Evolutionary conservation across 176 grass and related monocot genomes (phyloP), one percentile per base, ranked within the genome.

Genomic region (Bonia amplexicaulis): DNA sequence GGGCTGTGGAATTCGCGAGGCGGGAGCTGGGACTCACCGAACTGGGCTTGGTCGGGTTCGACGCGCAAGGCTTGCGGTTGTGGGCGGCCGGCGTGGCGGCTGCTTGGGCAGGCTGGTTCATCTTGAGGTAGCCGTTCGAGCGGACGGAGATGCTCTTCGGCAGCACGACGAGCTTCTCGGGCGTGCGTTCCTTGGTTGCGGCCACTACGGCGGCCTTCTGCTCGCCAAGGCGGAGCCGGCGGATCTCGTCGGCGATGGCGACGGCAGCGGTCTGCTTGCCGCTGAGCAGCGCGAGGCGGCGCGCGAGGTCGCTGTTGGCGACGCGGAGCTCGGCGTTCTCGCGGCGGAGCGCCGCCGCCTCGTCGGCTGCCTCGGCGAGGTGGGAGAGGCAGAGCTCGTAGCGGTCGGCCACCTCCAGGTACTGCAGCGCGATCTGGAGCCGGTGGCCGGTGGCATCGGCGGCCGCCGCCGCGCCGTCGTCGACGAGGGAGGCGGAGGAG

Each of bases 91-190:
- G 51, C 60, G 78, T 64, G 45, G 70, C 60, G 4, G 66, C 53
- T 0, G 70, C 61, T 26, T 85, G 76, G 6, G 73, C 29, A 16
- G 80, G 61, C 65, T 84, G 82, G 59, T 94, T 92, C 59, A 90
- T 63, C 88, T 92, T 96, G 47, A 99, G 91, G 78, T 91, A 96
- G 31, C 90, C 90, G n/a, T 69, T 96, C 22, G 97, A 96, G 17
- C 93, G 90, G 66, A 96, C 89, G 15, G 93, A 96, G 55, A 96
- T 96, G 89, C 93, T 99, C 81, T 96, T 99, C 3, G 90, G 92
- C 39, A 91, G 84, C 39, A 88, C 76, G 11, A 86, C 53, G 19
- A 65, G 81, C 84, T 91, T 93, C 85, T 96, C 78, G 4, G 88
- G 70, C 22, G 73, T 45, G 65, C 79, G 80, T 47, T 85, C 75